Base-by-base conservation (phyloP, 2,329 filamentous ascomycete species). In the Epicoccum nigrum region DNA sequence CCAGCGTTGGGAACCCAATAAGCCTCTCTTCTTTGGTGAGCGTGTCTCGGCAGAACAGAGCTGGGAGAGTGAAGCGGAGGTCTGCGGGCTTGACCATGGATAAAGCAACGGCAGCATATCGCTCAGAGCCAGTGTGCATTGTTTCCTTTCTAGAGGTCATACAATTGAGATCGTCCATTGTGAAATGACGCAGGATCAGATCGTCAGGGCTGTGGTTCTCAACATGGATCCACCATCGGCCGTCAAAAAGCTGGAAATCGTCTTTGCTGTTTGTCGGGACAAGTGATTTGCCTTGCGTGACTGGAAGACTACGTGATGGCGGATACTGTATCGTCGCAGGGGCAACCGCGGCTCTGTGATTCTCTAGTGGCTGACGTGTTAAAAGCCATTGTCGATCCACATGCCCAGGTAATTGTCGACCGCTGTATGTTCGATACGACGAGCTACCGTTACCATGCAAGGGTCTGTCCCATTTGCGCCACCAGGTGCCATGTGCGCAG, bases 161-260 rank as follows among this genome's bases (percentile, higher is more conserved):
- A 25, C 48, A 35, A 4, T 8, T 27, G 16, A 57, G 35, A 21
- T 71, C 64, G 13, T 51, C 32, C 15, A 54, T 46, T 3, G 51
- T 37, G 21, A 74, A 58, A 13, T 54, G 42, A 11, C 80, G 77
- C 16, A 83, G 56, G 1, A 70, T 53, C 4, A 82, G 50, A 1
- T 57, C 51, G 19, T 60, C 54, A 1, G 55, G 39, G 2, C 63
- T 62, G 4, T 59, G 47, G 15, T 79, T 72, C 21, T 66, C 61
- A 9, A 84, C 47, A 2, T 74, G 75, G 40, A 85, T 72, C 83
- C 83, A 86, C 65, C 75, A 84, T 16, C 83, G 75, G 38, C 77
- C 74, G 59, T 85, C 82, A 74, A 81, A 85, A 13, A 86, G 73
- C 4, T 71, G 68, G 67, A 73, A 80, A 4, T 32, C 38, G 16